Conservation (phyloP, 257 asterid species). For the Penstemon barbatus region DNA sequence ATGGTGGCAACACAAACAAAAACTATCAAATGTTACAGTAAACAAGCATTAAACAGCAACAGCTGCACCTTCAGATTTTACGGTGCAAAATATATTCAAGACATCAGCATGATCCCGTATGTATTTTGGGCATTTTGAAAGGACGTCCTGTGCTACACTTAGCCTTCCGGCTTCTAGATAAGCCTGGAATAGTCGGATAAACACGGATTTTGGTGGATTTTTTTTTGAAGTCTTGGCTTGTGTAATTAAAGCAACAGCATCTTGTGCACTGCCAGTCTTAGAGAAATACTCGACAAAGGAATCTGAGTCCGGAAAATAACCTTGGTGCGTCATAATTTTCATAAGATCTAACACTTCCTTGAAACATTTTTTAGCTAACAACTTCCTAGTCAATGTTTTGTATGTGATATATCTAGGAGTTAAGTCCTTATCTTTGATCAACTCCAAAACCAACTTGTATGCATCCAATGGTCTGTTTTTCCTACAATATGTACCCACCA, state of each 20-base stretch:
- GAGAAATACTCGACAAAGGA: conserved; percentile 59
- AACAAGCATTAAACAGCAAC: conserved; percentile 44
- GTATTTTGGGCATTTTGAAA: conserved; percentile 59
- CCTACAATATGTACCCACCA: conserved; percentile 53
- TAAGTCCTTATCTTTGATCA: conserved; percentile 51
- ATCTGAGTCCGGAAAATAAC: conserved; percentile 58
- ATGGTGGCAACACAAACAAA: conserved; percentile 1
- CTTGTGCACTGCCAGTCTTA: conserved; percentile 57
- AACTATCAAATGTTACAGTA: conserved; percentile 20
- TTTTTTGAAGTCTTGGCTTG: conserved; percentile 50
- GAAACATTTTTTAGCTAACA: conserved; percentile 52
- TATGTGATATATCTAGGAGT: conserved; percentile 56
- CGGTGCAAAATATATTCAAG: conserved; percentile 54
- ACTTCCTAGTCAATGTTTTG: conserved; percentile 56
- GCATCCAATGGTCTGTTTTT: conserved; percentile 54
- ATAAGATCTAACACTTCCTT: conserved; percentile 60
- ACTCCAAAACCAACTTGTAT: conserved; percentile 47
- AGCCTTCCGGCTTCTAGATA: conserved; percentile 57
- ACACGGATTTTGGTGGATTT: conserved; percentile 52
- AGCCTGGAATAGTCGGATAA: conserved; percentile 57
- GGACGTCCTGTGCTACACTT: conserved; percentile 71
- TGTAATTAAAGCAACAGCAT: conserved; percentile 50
- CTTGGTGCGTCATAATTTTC: conserved; percentile 70
- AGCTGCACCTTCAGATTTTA: conserved; percentile 34
- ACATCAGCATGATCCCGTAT: conserved; percentile 70